Evolutionary conservation across 148 eudicot genomes (phyloP), one percentile per base, ranked within the genome.

Genomic region (Dianthus caryophyllus): DNA sequence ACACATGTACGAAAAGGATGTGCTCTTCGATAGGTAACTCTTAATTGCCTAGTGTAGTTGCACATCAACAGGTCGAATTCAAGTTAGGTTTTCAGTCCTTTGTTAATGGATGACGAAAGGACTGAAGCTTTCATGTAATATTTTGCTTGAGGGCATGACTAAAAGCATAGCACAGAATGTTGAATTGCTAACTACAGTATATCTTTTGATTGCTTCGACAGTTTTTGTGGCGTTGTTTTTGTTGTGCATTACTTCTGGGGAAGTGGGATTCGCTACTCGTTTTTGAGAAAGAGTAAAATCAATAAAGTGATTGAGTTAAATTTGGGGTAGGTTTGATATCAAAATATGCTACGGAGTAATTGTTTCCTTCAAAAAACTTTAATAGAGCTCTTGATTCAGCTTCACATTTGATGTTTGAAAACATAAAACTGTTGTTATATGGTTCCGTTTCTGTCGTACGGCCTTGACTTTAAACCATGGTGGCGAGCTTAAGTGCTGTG

Each of bases 401-500:
- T 3, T 33, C 39, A 33, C 39, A 2, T 3, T 33, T 8, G 8
- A 33, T 33, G 8, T 33, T 33, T 33, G 8, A 33, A 33, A 33
- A 3, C 17, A 48, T 48, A n/a, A n/a, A n/a, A n/a, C n/a, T n/a
- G n/a, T n/a, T n/a, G n/a, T n/a, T n/a, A n/a, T n/a, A n/a, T n/a
- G n/a, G n/a, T n/a, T n/a, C n/a, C n/a, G n/a, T n/a, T n/a, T n/a
- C n/a, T n/a, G n/a, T n/a, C n/a, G n/a, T n/a, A n/a, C n/a, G n/a
- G n/a, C n/a, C n/a, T n/a, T n/a, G n/a, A n/a, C n/a, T n/a, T n/a
- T n/a, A n/a, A n/a, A n/a, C n/a, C n/a, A n/a, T n/a, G n/a, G n/a
- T n/a, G n/a, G n/a, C 29, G 43, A n/a, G 63, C 43, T 31, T 15
- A 33, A 59, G 69, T 31, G 46, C 24, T 36, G 48, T 36, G 44